Conservation (phyloP, 805 yeast species). For the Teunomyces pallodes region DNA sequence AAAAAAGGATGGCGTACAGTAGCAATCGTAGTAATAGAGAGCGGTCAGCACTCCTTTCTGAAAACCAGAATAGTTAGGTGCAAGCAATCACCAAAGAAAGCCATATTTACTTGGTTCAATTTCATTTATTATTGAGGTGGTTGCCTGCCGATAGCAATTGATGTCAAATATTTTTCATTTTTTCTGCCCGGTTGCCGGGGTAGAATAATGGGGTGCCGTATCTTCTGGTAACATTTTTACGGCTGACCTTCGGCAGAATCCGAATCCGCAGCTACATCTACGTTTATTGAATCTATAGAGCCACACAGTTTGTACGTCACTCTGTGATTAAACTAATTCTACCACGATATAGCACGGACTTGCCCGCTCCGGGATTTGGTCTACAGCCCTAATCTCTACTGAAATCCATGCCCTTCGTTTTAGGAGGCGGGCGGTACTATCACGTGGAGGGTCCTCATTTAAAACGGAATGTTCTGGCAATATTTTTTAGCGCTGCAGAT, state of each 20-base stretch:
- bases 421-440: not conserved
- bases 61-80: too few relatives aligned
- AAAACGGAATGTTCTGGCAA: not conserved
- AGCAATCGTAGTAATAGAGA: too few relatives aligned
- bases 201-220: not conserved
- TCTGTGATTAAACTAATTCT: too few relatives aligned
- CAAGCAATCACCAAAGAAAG: too few relatives aligned
- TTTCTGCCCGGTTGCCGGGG: not conserved
- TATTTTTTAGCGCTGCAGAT: not conserved
- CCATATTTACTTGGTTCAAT: too few relatives aligned
- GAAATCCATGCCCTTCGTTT: not conserved
- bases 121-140: too few relatives aligned
- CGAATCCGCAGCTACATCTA: too few relatives aligned
- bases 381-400: not conserved
- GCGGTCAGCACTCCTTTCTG: too few relatives aligned
- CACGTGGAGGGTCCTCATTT: not conserved
- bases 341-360: not conserved
- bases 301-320: too few relatives aligned
- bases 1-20: too few relatives aligned
- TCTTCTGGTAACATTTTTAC: not conserved
- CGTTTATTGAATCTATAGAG: too few relatives aligned
- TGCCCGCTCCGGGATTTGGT: not conserved
- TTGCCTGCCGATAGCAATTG: too few relatives aligned
- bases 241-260: not conserved
- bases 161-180: not conserved